These are phyloP conservation scores for Tricholoma furcatifolium DNA, from an alignment of 768 basidiomycete species.

Conservation along the genomic window DNA sequence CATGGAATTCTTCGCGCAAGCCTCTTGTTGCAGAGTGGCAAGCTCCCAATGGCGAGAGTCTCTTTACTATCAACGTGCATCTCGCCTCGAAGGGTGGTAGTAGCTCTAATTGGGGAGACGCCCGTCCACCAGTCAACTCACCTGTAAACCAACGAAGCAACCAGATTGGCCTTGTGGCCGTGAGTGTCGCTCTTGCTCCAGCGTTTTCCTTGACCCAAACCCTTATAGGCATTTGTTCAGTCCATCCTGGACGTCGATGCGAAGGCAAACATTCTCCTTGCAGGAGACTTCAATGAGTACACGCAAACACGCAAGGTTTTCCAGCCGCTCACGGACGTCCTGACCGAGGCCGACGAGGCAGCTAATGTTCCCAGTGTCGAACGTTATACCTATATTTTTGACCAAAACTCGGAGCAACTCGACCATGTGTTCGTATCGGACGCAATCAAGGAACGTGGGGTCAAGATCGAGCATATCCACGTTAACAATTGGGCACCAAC, in stretches of 20 bases:
- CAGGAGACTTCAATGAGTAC: slow-evolving; percentile 66
- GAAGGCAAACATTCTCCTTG: slow-evolving; percentile 49
- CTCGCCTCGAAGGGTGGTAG: slow-evolving; percentile 58
- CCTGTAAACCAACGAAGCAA: slow-evolving; percentile 44
- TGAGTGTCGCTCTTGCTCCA: slow-evolving; percentile 26
- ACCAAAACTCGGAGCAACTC: slow-evolving; percentile 57
- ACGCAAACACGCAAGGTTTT: slow-evolving; percentile 52
- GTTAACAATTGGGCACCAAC: slow-evolving; percentile 56
- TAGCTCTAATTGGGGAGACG: slow-evolving; percentile 52
- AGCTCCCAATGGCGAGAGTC: slow-evolving; percentile 38
- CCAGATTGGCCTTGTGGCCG: slow-evolving; percentile 52
- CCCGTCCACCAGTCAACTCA: slow-evolving; percentile 57
- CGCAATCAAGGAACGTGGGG: slow-evolving; percentile 38
- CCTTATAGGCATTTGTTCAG: slow-evolving; percentile 45
- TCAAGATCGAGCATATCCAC: slow-evolving; percentile 56
- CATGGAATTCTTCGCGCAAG: slow-evolving; percentile 58
- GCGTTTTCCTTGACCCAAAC: neutral
- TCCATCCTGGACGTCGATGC: slow-evolving; percentile 40
- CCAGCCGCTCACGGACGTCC: slow-evolving; percentile 35
- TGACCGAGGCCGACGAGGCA: slow-evolving; percentile 51
- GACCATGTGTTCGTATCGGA: slow-evolving; percentile 57
- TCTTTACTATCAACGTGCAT: slow-evolving; percentile 64
- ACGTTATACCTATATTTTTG: slow-evolving; percentile 62
- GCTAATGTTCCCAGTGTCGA: slow-evolving; percentile 47
- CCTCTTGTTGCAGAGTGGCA: slow-evolving; percentile 60